A percentile compares a stretch with the other conserved stretches of the same genome.
phyloP scores from a whole-genome alignment of 225 moss, liverwort and hornwort genomes.

The Anthoceros angustus region DNA sequence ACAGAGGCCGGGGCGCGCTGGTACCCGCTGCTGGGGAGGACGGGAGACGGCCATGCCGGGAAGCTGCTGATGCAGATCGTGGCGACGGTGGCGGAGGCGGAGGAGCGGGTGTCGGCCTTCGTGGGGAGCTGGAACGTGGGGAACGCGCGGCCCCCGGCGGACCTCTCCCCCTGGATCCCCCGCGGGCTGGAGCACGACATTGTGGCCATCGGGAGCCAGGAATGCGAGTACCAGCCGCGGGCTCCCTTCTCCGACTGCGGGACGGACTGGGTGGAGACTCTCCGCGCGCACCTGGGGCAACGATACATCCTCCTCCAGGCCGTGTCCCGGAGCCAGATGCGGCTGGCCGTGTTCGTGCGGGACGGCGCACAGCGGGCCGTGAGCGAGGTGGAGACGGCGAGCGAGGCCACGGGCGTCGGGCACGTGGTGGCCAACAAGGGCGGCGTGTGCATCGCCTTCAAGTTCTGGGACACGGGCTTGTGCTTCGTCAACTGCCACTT shows the following conservation, averaged over 20 bases:
- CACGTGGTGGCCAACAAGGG: constrained; percentile 99
- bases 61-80: constrained; percentile 63
- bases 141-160: constrained; percentile 90
- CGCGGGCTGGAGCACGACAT: constrained; percentile 50
- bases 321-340: constrained; percentile 91
- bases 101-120: constrained; percentile 73
- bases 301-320: constrained; percentile 72
- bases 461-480: constrained; percentile 98
- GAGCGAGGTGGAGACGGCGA: constrained; percentile 71
- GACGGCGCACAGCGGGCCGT: constrained; percentile 86
- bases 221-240: constrained; percentile 91
- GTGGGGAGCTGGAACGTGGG: constrained; percentile 98
- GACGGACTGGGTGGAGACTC: constrained; percentile 73
- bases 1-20: constrained; percentile 12
- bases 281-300: constrained; percentile 67
- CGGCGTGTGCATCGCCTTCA: constrained; percentile 84
- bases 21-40: constrained; percentile 75
- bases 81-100: constrained; percentile 87
- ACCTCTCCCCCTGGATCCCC: constrained; percentile 87
- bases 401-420: constrained; percentile 96
- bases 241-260: constrained; percentile 69
- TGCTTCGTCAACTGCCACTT: constrained; percentile 97
- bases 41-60: constrained; percentile 60
- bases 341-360: constrained; percentile 79
- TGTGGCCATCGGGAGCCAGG: constrained; percentile 80